Conservation (phyloP, 2,329 filamentous ascomycete species). For the Westerdykella ornata region DNA sequence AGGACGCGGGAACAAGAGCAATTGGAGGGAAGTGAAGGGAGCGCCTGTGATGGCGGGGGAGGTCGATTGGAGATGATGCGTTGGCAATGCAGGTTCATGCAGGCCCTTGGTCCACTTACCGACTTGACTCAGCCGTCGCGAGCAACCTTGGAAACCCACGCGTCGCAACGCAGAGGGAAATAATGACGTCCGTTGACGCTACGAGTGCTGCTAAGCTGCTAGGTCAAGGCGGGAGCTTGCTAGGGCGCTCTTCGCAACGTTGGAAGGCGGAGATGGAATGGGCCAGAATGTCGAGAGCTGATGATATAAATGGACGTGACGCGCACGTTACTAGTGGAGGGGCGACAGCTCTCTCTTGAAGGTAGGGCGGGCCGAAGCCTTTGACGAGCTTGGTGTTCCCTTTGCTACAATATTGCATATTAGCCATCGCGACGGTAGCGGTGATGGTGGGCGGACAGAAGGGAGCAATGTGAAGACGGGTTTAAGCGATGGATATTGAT, state of each 20-base stretch:
- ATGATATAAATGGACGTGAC: slow-evolving; percentile 4
- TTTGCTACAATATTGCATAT: slow-evolving; percentile 16
- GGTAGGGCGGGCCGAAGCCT: slow-evolving; percentile 18
- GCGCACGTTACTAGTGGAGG: slow-evolving; percentile 11
- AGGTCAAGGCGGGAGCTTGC: too few relatives aligned
- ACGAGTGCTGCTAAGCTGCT: too few relatives aligned
- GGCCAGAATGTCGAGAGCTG: too few relatives aligned
- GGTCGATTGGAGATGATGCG: slow-evolving; percentile 40
- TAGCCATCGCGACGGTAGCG: slow-evolving; percentile 5
- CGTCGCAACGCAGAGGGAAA: too few relatives aligned
- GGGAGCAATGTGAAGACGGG: background rate
- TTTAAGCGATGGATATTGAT: too few relatives aligned
- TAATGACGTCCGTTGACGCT: too few relatives aligned
- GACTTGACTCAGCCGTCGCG: slow-evolving; percentile 29
- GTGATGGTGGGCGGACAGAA: background rate
- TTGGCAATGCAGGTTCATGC: slow-evolving; percentile 40
- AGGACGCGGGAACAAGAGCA: slow-evolving; percentile 27
- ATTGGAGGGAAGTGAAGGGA: slow-evolving; percentile 30
- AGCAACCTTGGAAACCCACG: too few relatives aligned
- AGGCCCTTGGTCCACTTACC: slow-evolving; percentile 33
- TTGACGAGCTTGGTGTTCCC: slow-evolving; percentile 19
- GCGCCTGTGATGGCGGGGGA: slow-evolving; percentile 35
- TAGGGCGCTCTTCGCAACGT: too few relatives aligned
- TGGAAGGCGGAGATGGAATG: too few relatives aligned
- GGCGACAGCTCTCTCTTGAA: slow-evolving; percentile 16